These are phyloP conservation scores for Umbelopsis sp. DNA, from an alignment of 371 early-diverging fungal genomes.

Conservation along the genomic window DNA sequence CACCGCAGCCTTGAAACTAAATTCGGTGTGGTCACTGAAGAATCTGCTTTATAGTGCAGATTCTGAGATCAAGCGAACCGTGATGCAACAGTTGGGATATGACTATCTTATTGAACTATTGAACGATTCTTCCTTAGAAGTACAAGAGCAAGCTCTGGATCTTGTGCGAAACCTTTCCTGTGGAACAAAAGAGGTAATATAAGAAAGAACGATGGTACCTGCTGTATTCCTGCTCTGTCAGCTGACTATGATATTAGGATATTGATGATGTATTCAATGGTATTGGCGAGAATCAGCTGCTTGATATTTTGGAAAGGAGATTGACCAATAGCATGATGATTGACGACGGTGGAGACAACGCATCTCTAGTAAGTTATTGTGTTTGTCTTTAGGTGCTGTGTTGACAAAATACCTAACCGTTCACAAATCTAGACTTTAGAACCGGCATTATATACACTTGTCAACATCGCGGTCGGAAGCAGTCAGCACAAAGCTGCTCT, in stretches of 20 bases:
- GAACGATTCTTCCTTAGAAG: slow-evolving; percentile 59
- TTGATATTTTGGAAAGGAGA: slow-evolving; percentile 73
- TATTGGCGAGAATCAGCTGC: slow-evolving; percentile 62
- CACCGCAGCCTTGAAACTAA: slow-evolving; percentile 62
- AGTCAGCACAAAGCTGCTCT: slow-evolving; percentile 69
- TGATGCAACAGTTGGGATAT: slow-evolving; percentile 75
- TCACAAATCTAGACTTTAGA: slow-evolving; percentile 33
- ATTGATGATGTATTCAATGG: slow-evolving; percentile 75
- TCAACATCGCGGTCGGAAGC: slow-evolving; percentile 77
- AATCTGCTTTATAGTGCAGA: slow-evolving; percentile 80
- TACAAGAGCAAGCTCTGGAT: slow-evolving; percentile 84
- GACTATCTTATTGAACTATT: slow-evolving; percentile 64
- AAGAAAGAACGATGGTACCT: slow-evolving; percentile 1
- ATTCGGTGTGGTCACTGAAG: slow-evolving; percentile 87
- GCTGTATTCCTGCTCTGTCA: too few species aligned
- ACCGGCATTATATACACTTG: slow-evolving; percentile 64
- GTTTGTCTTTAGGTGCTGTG: neutral
- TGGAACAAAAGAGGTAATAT: slow-evolving; percentile 52
- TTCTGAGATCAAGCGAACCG: slow-evolving; percentile 64
- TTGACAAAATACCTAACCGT: neutral
- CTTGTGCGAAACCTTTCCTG: slow-evolving; percentile 81
- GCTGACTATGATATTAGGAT: slow-evolving; percentile 38
- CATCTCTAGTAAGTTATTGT: neutral
- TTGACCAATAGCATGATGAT: slow-evolving; percentile 48
- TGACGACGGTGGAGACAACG: slow-evolving; percentile 25